Percentiles rank a stretch among this genome's conserved stretches.
Evolutionary conservation across 352 stramenopile species (phyloP).

Genomic region (Pythium sukuiense): DNA sequence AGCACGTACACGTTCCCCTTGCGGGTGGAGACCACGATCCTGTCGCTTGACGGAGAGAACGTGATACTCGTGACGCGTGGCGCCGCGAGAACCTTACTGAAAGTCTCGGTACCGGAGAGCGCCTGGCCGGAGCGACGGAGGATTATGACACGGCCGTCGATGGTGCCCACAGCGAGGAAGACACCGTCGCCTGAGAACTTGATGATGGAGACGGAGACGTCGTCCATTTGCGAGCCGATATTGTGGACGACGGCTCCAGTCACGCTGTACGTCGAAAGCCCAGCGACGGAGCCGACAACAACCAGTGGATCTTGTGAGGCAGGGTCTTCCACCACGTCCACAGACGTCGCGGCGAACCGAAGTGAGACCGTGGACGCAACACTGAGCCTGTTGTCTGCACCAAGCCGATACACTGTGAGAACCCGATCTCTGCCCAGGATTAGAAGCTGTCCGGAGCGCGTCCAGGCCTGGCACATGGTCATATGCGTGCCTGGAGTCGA

Average conservation of each 20-base stretch:
- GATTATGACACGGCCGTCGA: conserved; percentile 59
- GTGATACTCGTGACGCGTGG: conserved; percentile 56
- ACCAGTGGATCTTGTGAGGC: background rate
- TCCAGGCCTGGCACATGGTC: conserved; percentile 62
- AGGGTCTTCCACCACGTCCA: conserved; percentile 31
- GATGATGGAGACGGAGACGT: conserved; percentile 42
- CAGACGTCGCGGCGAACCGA: conserved; percentile 35
- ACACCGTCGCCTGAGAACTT: conserved; percentile 37
- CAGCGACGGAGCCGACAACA: conserved; percentile 4
- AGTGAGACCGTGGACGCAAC: conserved; percentile 21
- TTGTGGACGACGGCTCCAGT: background rate
- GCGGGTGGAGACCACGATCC: conserved; percentile 46
- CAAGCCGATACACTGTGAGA: conserved; percentile 35
- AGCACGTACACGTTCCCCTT: conserved; percentile 74
- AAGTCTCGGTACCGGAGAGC: background rate
- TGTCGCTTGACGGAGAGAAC: conserved; percentile 37
- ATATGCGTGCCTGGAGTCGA: conserved; percentile 7
- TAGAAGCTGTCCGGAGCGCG: conserved; percentile 32
- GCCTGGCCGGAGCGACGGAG: background rate
- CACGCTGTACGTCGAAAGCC: conserved; percentile 4
- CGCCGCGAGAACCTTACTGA: conserved; percentile 42
- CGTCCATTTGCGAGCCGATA: conserved; percentile 8
- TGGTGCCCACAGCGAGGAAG: conserved; percentile 39
- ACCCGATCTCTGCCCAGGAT: conserved; percentile 33
- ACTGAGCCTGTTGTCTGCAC: conserved; percentile 20